A percentile compares a stretch with the other conserved stretches of the same genome.
phyloP scores from a whole-genome alignment of 129 eudicot species.

The Arctium lappa region DNA sequence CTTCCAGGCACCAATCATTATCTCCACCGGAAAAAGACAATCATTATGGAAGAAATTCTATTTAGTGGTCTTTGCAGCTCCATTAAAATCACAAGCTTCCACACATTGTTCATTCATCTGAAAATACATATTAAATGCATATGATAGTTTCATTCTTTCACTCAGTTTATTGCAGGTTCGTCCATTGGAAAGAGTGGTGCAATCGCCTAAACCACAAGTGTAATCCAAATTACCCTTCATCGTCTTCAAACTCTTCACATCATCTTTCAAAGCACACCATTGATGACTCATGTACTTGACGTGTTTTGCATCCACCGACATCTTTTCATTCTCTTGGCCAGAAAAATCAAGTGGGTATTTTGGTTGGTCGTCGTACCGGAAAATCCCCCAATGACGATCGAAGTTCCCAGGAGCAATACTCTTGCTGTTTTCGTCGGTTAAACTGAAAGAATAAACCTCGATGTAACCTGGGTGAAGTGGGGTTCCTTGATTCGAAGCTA shows the following conservation, averaged over 20 bases:
- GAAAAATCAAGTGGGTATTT: conserved; percentile 41
- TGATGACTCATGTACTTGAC: conserved; percentile 25
- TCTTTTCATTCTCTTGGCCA: conserved; percentile 28
- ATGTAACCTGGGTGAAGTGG: conserved; percentile 41
- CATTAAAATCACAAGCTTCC: too few relatives aligned
- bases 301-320: conserved; percentile 42
- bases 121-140: too few relatives aligned
- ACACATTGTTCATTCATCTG: too few relatives aligned
- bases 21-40: too few relatives aligned
- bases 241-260: conserved; percentile 15
- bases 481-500: conserved; percentile 39
- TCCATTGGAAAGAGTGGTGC: conserved; percentile 40
- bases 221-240: conserved; percentile 21
- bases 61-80: too few relatives aligned
- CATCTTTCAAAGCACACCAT: conserved; percentile 52
- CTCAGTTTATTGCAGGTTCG: too few relatives aligned
- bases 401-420: conserved; percentile 45
- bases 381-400: conserved; percentile 57
- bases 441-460: conserved; percentile 37
- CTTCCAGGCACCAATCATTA: too few relatives aligned
- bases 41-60: too few relatives aligned
- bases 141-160: too few relatives aligned
- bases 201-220: conserved; percentile 51
- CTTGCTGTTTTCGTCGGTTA: conserved; percentile 43
- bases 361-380: conserved; percentile 48